phyloP scores from a whole-genome alignment of 495 filamentous ascomycete species.

The Extremus antarcticus region DNA sequence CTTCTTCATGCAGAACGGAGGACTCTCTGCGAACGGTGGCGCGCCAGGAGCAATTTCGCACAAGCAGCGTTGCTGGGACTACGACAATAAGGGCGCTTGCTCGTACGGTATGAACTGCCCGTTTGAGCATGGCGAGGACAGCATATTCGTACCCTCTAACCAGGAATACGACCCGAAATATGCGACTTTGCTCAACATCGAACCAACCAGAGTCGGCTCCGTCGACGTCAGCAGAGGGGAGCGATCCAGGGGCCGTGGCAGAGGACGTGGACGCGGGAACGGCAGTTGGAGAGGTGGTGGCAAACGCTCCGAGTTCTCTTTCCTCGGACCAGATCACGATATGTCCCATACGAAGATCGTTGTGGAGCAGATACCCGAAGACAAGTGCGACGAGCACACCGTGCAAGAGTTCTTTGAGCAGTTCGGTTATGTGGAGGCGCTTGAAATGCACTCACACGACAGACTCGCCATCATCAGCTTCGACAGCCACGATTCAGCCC shows the following conservation, averaged over 20 bases:
- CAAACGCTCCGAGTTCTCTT: slow-evolving; percentile 59
- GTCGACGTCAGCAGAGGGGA: slow-evolving; percentile 24
- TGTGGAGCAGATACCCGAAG: slow-evolving; percentile 84
- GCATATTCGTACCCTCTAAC: slow-evolving; percentile 39
- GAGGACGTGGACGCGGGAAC: slow-evolving; percentile 34
- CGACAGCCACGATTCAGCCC: slow-evolving; percentile 58
- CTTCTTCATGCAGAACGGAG: slow-evolving; percentile 41
- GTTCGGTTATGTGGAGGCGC: slow-evolving; percentile 64
- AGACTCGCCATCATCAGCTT: slow-evolving; percentile 75
- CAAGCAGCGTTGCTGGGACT: slow-evolving; percentile 68
- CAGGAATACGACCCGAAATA: slow-evolving; percentile 84
- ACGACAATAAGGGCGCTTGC: slow-evolving; percentile 81
- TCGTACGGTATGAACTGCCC: slow-evolving; percentile 64
- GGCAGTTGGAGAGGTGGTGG: slow-evolving; percentile 32
- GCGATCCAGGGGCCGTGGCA: slow-evolving; percentile 36
- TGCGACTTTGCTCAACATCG: slow-evolving; percentile 34
- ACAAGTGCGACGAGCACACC: slow-evolving; percentile 62
- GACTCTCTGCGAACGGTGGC: neutral
- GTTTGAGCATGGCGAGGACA: slow-evolving; percentile 67
- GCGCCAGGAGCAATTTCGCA: no score
- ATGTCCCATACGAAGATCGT: slow-evolving; percentile 70
- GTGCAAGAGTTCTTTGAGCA: slow-evolving; percentile 75
- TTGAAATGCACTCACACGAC: slow-evolving; percentile 68
- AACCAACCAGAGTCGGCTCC: slow-evolving; percentile 20
- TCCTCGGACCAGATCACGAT: slow-evolving; percentile 64